Base-by-base conservation (phyloP, 1,284 basidiomycete species). In the Ustilago tritici region DNA sequence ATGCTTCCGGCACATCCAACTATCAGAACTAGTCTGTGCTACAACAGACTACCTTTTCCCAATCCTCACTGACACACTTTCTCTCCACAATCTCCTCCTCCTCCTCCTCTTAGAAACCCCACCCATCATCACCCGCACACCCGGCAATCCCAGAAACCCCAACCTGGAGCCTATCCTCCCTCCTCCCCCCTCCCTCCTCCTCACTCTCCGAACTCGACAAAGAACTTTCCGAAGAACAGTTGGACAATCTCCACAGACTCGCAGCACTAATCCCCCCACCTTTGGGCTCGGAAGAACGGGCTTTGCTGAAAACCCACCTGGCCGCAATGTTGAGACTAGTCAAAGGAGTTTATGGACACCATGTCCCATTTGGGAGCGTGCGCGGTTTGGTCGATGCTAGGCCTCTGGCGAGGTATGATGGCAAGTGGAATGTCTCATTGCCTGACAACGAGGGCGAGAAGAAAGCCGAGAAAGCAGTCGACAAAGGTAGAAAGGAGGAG, bases 221-320 rank as follows among this genome's bases (percentile, higher is more conserved):
- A 19, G 14, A 46, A 17, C 12, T 78, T 0, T 67, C 58, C n/a
- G 65, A 70, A 17, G 61, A 28, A 1, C 35, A 73, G 46, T 40
- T 82, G 28, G 64, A 63, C 12, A 72, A 76, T 36, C 59, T 82
- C 36, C 75, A 79, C 50, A 47, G 60, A 11, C 55, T 82, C 0
- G 56, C 71, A 4, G 79, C 77, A 8, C 49, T 82, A 9, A 32
- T 65, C 2, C 2, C 49, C 0, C 54, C 70, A 9, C 80, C 80
- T 0, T 9, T 47, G 0, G n/a, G 15, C 0, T 8, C 15, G 1
- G 61, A 54, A n/a, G 61, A 56, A 32, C 35, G 65, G 17, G 49
- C 57, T 11, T 32, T 28, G 60, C n/a, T 81, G 7, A 71, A 70
- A 53, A 11, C 19, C 0, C 32, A 73, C 0, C 31, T 82, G 14